These are phyloP conservation scores for Dactylellina drechsleri DNA, from an alignment of 2,329 filamentous ascomycete genomes.

Conservation along the genomic window DNA sequence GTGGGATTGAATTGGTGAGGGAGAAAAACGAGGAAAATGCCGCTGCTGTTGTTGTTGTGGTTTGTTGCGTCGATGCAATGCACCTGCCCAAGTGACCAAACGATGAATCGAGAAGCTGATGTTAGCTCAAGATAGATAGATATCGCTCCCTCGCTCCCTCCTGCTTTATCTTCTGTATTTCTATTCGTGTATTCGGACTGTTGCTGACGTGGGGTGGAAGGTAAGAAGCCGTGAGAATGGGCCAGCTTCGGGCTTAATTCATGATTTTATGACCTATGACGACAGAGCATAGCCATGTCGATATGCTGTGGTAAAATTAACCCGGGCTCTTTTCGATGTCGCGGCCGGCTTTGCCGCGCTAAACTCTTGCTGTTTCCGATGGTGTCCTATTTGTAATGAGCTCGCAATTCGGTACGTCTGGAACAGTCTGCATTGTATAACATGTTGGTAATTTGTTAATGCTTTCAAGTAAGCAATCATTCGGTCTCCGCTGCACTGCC, in stretches of 20 bases:
- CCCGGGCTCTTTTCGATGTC: too few species aligned
- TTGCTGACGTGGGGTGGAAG: slow-evolving; percentile 41
- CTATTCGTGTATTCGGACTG: background rate
- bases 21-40: slow-evolving; percentile 29
- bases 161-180: background rate
- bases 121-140: slow-evolving; percentile 28
- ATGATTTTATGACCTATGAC: slow-evolving; percentile 25
- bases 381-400: slow-evolving; percentile 30
- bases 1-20: background rate
- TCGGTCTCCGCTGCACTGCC: background rate
- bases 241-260: slow-evolving; percentile 8
- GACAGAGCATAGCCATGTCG: slow-evolving; percentile 45
- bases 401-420: slow-evolving; percentile 20
- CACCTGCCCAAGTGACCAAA: slow-evolving; percentile 44
- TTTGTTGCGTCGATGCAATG: slow-evolving; percentile 23
- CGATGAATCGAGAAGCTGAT: slow-evolving; percentile 23
- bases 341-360: slow-evolving; percentile 43
- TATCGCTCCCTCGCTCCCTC: background rate
- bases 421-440: background rate
- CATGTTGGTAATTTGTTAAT: slow-evolving; percentile 33
- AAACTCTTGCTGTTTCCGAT: slow-evolving; percentile 20
- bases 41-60: slow-evolving; percentile 16
- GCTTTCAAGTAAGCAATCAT: slow-evolving; percentile 36
- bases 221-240: background rate
- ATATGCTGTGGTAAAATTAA: too few species aligned